Percentiles rank a stretch among this genome's conserved stretches.
phyloP scores from a whole-genome alignment of 2,329 filamentous ascomycete species.

The Torrubiellomyces zombiae region DNA sequence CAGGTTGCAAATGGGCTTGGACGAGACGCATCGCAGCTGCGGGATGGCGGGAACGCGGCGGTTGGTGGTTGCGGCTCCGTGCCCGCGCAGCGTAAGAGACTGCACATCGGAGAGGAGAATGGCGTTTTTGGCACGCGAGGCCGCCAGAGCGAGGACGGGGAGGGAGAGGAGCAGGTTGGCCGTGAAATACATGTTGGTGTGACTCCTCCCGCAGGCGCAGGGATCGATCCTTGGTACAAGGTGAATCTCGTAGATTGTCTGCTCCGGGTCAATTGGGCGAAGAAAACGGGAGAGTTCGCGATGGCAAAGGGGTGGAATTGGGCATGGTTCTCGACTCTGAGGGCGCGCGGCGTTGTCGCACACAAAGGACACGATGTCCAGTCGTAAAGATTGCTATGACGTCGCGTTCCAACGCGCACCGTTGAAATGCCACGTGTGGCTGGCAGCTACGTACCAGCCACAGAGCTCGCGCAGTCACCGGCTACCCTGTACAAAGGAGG shows the following conservation, averaged over 20 bases:
- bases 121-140: slow-evolving; percentile 27
- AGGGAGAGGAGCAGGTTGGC: slow-evolving; percentile 9
- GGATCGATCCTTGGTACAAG: no score
- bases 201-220: no score
- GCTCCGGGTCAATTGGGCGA: not conserved
- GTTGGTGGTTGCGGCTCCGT: slow-evolving; percentile 47
- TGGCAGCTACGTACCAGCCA: no score
- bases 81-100: slow-evolving; percentile 58
- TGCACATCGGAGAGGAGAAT: slow-evolving; percentile 48
- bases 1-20: slow-evolving; percentile 45
- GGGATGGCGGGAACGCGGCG: slow-evolving; percentile 63
- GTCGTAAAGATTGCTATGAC: slow-evolving; percentile 2
- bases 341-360: no score
- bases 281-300: no score
- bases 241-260: no score
- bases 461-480: no score
- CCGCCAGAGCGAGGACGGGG: slow-evolving; percentile 10
- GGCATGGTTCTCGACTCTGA: no score
- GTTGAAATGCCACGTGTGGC: no score
- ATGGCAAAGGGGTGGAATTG: not conserved
- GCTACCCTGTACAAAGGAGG: no score
- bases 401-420: no score
- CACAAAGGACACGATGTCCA: slow-evolving; percentile 12
- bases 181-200: slow-evolving; percentile 8
- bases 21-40: slow-evolving; percentile 61